phyloP scores from a whole-genome alignment of 2,329 filamentous ascomycete species.

The Claviceps humidiphila region DNA sequence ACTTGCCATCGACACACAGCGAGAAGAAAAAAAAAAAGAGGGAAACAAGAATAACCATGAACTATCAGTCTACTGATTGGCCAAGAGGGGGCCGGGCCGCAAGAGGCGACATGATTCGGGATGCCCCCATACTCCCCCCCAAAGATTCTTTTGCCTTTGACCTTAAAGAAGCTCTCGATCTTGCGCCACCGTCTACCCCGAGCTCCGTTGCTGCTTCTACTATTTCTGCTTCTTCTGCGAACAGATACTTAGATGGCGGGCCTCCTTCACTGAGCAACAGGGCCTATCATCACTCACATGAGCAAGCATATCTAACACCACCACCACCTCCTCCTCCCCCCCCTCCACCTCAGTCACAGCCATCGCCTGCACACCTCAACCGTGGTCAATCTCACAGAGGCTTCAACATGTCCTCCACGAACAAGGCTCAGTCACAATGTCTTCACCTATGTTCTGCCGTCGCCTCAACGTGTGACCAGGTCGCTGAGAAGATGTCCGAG shows the following conservation, averaged over 20 bases:
- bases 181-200: constrained; percentile 2
- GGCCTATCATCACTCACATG: background rate
- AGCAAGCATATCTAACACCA: background rate
- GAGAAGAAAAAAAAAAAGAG: background rate
- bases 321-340: background rate
- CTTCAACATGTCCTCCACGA: constrained; percentile 6
- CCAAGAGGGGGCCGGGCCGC: background rate
- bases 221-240: constrained; percentile 1
- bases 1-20: background rate
- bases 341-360: background rate
- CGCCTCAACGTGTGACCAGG: constrained; percentile 47
- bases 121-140: background rate
- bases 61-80: constrained; percentile 3
- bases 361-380: background rate
- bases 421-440: constrained; percentile 20
- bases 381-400: constrained; percentile 1
- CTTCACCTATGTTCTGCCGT: constrained; percentile 40
- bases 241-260: constrained; percentile 2
- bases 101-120: background rate
- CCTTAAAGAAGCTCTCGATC: constrained; percentile 7
- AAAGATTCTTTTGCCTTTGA: constrained; percentile 5
- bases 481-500: constrained; percentile 52
- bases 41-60: constrained; percentile 2
- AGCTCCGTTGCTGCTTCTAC: constrained; percentile 4
- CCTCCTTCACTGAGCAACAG: background rate